These are phyloP conservation scores for Metschnikowia kofuensis DNA, from an alignment of 805 yeast species.

Conservation along the genomic window DNA sequence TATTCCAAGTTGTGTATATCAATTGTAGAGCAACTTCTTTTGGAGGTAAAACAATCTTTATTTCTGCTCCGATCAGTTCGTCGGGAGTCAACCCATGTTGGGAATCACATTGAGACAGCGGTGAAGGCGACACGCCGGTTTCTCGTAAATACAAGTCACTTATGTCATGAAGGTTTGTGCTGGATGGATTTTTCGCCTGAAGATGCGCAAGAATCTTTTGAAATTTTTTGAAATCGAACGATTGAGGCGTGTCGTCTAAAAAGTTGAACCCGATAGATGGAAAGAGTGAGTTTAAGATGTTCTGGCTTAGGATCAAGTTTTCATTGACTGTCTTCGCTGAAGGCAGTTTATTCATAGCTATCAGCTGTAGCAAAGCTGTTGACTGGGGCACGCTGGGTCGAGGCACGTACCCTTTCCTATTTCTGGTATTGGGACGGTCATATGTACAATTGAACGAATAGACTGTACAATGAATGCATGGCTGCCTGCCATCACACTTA, in stretches of 20 bases:
- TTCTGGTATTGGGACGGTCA: constrained; percentile 68
- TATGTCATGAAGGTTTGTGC: constrained; percentile 25
- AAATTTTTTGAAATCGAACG: constrained; percentile 35
- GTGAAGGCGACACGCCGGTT: constrained; percentile 22
- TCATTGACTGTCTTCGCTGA: constrained; percentile 12
- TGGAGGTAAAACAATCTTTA: constrained; percentile 70
- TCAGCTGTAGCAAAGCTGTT: constrained; percentile 17
- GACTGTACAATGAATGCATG: constrained; percentile 82
- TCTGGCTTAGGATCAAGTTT: constrained; percentile 28
- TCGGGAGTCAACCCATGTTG: constrained; percentile 18
- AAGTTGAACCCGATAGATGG: constrained; percentile 35
- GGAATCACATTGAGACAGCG: constrained; percentile 11
- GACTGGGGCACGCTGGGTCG: constrained; percentile 17
- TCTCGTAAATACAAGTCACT: constrained; percentile 26
- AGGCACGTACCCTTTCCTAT: constrained; percentile 32
- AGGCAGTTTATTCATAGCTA: constrained; percentile 16
- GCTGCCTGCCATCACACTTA: constrained; percentile 76
- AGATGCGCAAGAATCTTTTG: constrained; percentile 24
- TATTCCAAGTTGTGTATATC: constrained; percentile 76
- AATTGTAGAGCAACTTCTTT: constrained; percentile 68
- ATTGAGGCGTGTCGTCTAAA: constrained; percentile 28
- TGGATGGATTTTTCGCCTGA: constrained; percentile 18
- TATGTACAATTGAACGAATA: constrained; percentile 83
- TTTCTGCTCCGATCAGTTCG: constrained; percentile 40
- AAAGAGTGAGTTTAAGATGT: constrained; percentile 31